Evolutionary conservation across 1,139 yeast genomes (phyloP).

Genomic region (Candida mesenterica): DNA sequence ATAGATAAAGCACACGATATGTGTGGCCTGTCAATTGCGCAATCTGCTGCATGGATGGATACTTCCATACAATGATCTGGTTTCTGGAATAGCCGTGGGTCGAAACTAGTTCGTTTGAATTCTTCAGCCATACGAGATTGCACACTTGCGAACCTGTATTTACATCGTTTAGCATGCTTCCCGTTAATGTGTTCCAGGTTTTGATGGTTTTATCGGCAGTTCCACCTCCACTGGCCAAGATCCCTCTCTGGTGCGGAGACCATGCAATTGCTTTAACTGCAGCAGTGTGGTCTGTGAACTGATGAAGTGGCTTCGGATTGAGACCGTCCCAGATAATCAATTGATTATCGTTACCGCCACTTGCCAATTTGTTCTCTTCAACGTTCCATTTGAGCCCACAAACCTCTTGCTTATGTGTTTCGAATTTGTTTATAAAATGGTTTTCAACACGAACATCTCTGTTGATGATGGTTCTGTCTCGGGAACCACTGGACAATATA

Average conservation of each 20-base stretch:
- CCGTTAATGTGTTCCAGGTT: slow-evolving; percentile 89
- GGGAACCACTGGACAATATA: slow-evolving; percentile 79
- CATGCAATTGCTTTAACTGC: slow-evolving; percentile 97
- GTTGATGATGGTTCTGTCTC: slow-evolving; percentile 82
- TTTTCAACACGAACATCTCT: slow-evolving; percentile 89
- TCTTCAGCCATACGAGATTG: slow-evolving; percentile 89
- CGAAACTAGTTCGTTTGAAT: slow-evolving; percentile 87
- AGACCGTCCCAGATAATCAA: slow-evolving; percentile 86
- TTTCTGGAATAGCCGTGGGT: slow-evolving; percentile 94
- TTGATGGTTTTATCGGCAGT: slow-evolving; percentile 90
- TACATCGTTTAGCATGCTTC: slow-evolving; percentile 67
- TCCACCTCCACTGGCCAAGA: slow-evolving; percentile 95
- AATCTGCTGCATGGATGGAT: slow-evolving; percentile 87
- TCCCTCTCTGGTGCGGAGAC: slow-evolving; percentile 96
- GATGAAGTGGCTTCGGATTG: slow-evolving; percentile 64
- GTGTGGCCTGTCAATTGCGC: slow-evolving; percentile 95
- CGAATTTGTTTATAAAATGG: slow-evolving; percentile 71
- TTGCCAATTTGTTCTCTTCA: slow-evolving; percentile 82
- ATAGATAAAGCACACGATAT: slow-evolving; percentile 82
- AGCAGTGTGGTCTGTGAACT: slow-evolving; percentile 81
- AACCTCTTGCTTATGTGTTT: slow-evolving; percentile 86
- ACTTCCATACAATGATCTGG: slow-evolving; percentile 93
- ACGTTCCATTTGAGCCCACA: slow-evolving; percentile 95
- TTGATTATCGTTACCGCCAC: slow-evolving; percentile 92
- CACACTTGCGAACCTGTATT: slow-evolving; percentile 97